Conservation (phyloP, 225 moss, liverwort and hornwort species). For the Straminergon stramineum region DNA sequence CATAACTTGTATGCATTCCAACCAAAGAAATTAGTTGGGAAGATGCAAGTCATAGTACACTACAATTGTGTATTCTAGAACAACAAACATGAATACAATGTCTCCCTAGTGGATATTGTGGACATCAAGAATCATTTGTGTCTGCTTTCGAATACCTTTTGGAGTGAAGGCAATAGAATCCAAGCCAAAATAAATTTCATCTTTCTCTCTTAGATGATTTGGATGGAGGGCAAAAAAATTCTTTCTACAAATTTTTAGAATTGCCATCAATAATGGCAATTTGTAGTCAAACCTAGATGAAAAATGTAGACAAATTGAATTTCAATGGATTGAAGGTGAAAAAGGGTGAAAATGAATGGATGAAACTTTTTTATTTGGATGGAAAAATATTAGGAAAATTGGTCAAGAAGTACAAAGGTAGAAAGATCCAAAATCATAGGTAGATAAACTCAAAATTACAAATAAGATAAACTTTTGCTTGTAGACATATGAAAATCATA, state of each 20-base stretch:
- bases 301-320: accelerated
- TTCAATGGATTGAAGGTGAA: background rate
- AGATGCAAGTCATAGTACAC: background rate
- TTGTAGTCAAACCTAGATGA: background rate
- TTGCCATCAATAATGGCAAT: background rate
- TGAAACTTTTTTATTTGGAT: background rate
- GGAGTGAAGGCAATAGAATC: background rate
- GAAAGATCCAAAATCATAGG: background rate
- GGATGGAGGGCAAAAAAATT: background rate
- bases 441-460: background rate
- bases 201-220: background rate
- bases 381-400: background rate
- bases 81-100: background rate
- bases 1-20: background rate
- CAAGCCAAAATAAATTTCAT: too few species aligned
- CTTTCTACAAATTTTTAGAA: background rate
- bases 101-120: background rate
- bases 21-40: accelerated
- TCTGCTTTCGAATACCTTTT: background rate
- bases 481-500: too few species aligned
- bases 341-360: background rate
- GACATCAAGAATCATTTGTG: background rate
- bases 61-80: accelerated
- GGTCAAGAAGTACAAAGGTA: background rate
- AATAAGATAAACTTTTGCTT: background rate